Percentiles rank a stretch among this genome's conserved stretches.
phyloP scores from a whole-genome alignment of 495 filamentous ascomycete genomes.

The Entonaema liquescens region DNA sequence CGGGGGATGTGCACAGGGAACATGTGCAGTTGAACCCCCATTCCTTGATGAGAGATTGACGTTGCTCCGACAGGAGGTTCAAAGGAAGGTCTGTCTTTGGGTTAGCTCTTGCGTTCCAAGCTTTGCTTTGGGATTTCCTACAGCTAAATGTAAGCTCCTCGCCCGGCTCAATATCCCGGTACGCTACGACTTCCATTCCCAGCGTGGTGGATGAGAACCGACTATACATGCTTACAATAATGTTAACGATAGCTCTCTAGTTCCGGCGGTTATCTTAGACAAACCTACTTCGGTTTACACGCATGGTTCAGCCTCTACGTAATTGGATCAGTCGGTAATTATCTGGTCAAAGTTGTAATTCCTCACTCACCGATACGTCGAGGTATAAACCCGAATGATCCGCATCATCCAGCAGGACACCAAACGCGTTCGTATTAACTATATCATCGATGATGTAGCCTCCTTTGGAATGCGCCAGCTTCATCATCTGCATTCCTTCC shows the following conservation, averaged over 20 bases:
- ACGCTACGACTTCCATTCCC: constrained; percentile 45
- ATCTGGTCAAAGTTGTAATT: background rate
- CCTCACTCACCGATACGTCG: constrained; percentile 48
- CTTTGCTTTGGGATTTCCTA: constrained; percentile 8
- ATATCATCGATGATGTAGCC: constrained; percentile 46
- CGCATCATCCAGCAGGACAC: constrained; percentile 33
- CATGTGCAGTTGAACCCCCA: constrained; percentile 53
- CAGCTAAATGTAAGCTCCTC: constrained; percentile 53
- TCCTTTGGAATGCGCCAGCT: constrained; percentile 34
- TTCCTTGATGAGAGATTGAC: constrained; percentile 41
- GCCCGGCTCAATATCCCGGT: constrained; percentile 45
- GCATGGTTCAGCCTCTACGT: constrained; percentile 50
- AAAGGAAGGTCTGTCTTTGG: constrained; percentile 38
- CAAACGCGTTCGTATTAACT: constrained; percentile 49
- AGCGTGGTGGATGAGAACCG: constrained; percentile 42
- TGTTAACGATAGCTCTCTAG: background rate
- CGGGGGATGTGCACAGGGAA: constrained; percentile 39
- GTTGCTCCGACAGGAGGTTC: constrained; percentile 40
- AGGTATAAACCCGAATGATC: constrained; percentile 47
- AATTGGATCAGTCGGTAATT: background rate
- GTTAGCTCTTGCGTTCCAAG: background rate
- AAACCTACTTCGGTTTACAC: constrained; percentile 48
- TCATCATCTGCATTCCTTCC: constrained; percentile 24
- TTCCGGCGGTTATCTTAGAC: background rate
- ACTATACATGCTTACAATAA: constrained; percentile 40